Conservation (phyloP, 805 yeast genomes). For the Ogataea wickerhamii region DNA sequence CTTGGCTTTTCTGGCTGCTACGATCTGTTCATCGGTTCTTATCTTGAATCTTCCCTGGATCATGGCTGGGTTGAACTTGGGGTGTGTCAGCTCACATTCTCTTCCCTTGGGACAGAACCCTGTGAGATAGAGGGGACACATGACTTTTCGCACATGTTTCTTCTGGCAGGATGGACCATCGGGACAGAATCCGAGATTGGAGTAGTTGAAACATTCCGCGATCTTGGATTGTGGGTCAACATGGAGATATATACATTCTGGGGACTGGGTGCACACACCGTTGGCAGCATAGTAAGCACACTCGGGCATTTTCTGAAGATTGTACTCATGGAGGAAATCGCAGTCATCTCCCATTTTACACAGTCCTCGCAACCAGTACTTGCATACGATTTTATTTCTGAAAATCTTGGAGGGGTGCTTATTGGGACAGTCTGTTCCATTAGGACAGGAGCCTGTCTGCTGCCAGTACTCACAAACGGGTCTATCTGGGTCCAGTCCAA, state of each 20-base stretch:
- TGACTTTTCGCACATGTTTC: slow-evolving; percentile 70
- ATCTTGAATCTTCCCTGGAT: slow-evolving; percentile 45
- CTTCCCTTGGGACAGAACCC: slow-evolving; percentile 94
- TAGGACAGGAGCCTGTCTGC: slow-evolving; percentile 66
- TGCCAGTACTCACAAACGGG: slow-evolving; percentile 77
- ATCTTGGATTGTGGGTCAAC: slow-evolving; percentile 84
- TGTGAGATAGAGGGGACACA: slow-evolving; percentile 77
- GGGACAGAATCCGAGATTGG: slow-evolving; percentile 84
- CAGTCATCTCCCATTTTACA: slow-evolving; percentile 97
- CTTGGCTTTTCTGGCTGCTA: slow-evolving; percentile 25
- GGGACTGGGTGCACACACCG: slow-evolving; percentile 86
- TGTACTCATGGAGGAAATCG: slow-evolving; percentile 93
- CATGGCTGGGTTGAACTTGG: slow-evolving; percentile 54
- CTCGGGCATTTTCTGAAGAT: slow-evolving; percentile 93
- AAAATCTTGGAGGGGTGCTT: slow-evolving; percentile 67
- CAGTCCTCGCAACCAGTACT: slow-evolving; percentile 96
- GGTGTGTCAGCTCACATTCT: slow-evolving; percentile 78
- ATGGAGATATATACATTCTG: slow-evolving; percentile 91
- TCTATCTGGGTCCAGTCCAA: slow-evolving; percentile 83
- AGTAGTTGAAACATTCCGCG: slow-evolving; percentile 81
- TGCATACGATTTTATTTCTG: slow-evolving; percentile 83
- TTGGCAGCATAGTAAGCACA: slow-evolving; percentile 81
- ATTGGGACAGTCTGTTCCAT: slow-evolving; percentile 80
- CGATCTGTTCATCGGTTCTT: slow-evolving; percentile 38
- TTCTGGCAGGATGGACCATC: slow-evolving; percentile 83